These are phyloP conservation scores for Anthracocystis setariae DNA, from an alignment of 1,284 basidiomycete genomes.

Conservation along the genomic window DNA sequence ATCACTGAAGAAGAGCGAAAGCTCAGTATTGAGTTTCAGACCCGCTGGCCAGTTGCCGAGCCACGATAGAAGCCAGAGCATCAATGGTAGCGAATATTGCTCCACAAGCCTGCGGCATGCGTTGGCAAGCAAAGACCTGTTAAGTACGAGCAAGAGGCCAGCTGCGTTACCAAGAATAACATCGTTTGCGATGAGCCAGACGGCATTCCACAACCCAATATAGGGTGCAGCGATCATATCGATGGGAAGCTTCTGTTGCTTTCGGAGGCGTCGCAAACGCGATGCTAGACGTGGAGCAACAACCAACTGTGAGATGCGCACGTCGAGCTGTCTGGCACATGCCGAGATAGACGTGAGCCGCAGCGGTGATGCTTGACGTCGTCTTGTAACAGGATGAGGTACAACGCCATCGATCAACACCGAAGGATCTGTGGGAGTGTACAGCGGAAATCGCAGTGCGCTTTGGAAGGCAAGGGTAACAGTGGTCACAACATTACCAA, in stretches of 20 bases:
- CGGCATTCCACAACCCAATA: constrained; percentile 83
- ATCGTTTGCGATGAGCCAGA: constrained; percentile 92
- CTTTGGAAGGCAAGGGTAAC: constrained; percentile 15
- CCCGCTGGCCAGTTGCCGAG: constrained; percentile 95
- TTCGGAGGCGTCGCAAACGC: constrained; percentile 21
- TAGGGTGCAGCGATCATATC: constrained; percentile 28
- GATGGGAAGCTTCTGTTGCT: constrained; percentile 19
- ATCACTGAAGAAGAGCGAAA: constrained; percentile 82
- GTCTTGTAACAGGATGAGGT: neutral
- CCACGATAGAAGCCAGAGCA: constrained; percentile 74
- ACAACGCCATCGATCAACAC: constrained; percentile 16
- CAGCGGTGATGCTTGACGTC: constrained; percentile 8
- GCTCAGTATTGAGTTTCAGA: constrained; percentile 92
- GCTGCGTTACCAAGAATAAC: constrained; percentile 81
- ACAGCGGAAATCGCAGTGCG: constrained; percentile 12
- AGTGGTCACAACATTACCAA: constrained; percentile 3
- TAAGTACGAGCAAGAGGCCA: constrained; percentile 68
- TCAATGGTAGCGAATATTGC: constrained; percentile 18
- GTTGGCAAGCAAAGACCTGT: constrained; percentile 10
- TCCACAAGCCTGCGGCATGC: constrained; percentile 5
- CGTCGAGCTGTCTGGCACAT: constrained; percentile 67
- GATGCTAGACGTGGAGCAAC: constrained; percentile 65
- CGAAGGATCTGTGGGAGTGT: constrained; percentile 6
- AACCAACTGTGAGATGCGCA: constrained; percentile 67
- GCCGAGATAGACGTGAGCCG: constrained; percentile 36